A percentile compares a stretch with the other conserved stretches of the same genome.
Evolutionary conservation across 352 stramenopile genomes (phyloP).

Genomic region (Thraustochytrium sp.): DNA sequence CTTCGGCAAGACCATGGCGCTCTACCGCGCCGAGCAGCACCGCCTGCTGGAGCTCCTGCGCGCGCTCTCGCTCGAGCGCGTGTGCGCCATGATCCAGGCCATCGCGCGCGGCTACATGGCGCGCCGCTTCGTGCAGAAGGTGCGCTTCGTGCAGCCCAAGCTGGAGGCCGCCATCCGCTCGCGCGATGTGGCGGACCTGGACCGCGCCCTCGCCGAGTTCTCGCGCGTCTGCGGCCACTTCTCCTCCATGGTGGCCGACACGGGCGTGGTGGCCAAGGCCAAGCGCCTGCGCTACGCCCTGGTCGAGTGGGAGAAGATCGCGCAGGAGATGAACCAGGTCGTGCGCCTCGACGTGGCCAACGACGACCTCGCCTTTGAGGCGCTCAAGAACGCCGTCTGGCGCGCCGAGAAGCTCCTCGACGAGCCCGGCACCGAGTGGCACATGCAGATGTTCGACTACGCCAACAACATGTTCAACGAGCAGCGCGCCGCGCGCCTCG

Average conservation of each 20-base stretch:
- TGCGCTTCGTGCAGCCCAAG: conserved; percentile 33
- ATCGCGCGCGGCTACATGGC: conserved; percentile 35
- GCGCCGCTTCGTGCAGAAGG: conserved; percentile 18
- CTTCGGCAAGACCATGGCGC: conserved; percentile 48
- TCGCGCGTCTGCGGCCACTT: conserved; percentile 37
- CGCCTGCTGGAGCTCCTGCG: conserved; percentile 49
- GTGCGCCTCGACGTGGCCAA: conserved; percentile 22
- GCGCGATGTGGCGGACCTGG: conserved; percentile 39
- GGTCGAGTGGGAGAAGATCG: conserved; percentile 37
- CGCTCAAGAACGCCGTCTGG: conserved; percentile 44
- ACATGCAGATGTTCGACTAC: conserved; percentile 50
- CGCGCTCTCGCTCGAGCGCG: not conserved
- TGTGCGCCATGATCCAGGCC: conserved; percentile 15
- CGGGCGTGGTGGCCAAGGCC: conserved; percentile 19
- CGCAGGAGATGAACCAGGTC: conserved; percentile 33
- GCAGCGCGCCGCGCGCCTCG: conserved; percentile 45
- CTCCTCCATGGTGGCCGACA: conserved; percentile 34
- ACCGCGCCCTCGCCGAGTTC: conserved; percentile 32
- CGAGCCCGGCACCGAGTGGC: conserved; percentile 42
- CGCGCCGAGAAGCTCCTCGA: conserved; percentile 19
- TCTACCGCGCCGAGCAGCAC: conserved; percentile 48
- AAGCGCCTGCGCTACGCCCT: conserved; percentile 29
- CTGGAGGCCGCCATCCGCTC: conserved; percentile 40
- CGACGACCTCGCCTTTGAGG: conserved; percentile 47
- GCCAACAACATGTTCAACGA: conserved; percentile 46